Conservation (phyloP, 1,284 basidiomycete species). For the Rhodotorula sp. region DNA sequence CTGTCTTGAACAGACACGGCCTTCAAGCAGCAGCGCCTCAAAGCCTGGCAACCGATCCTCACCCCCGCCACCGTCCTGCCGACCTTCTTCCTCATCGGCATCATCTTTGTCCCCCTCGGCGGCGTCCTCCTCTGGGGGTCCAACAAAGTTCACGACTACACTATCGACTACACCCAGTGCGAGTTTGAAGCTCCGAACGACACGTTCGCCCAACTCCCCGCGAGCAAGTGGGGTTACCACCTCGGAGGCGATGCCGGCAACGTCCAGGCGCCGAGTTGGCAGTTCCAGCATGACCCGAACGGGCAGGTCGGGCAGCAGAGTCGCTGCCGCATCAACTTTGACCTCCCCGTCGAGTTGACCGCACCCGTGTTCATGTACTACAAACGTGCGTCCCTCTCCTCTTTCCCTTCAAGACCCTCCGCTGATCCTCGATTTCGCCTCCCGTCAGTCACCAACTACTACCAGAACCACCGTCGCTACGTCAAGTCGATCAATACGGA, state of each 20-base stretch:
- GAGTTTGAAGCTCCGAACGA: slow-evolving; percentile 61
- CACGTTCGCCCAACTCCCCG: slow-evolving; percentile 62
- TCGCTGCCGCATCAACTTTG: slow-evolving; percentile 71
- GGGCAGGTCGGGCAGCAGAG: slow-evolving; percentile 5
- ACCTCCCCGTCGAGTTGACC: slow-evolving; percentile 73
- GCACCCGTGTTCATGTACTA: slow-evolving; percentile 90
- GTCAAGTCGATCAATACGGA: slow-evolving; percentile 84
- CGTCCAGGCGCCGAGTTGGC: slow-evolving; percentile 31
- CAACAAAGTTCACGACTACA: slow-evolving; percentile 83
- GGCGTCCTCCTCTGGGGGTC: slow-evolving; percentile 78
- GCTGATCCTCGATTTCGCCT: not conserved
- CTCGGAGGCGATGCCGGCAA: slow-evolving; percentile 3
- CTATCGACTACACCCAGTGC: slow-evolving; percentile 93
- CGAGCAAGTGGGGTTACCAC: slow-evolving; percentile 67
- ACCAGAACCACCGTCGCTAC: slow-evolving; percentile 97
- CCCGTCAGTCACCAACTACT: slow-evolving; percentile 57
- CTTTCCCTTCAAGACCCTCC: not conserved
- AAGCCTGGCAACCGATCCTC: slow-evolving; percentile 97
- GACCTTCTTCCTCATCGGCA: slow-evolving; percentile 88
- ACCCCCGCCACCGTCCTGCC: slow-evolving; percentile 96
- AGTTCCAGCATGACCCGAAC: slow-evolving; percentile 38
- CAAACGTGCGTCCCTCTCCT: slow-evolving; percentile 65
- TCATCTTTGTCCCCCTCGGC: slow-evolving; percentile 94
- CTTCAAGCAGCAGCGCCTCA: slow-evolving; percentile 98
- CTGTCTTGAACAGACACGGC: slow-evolving; percentile 68